Base-by-base conservation (phyloP, 139 green algal genomes). In the Coccomyxa sp. region DNA sequence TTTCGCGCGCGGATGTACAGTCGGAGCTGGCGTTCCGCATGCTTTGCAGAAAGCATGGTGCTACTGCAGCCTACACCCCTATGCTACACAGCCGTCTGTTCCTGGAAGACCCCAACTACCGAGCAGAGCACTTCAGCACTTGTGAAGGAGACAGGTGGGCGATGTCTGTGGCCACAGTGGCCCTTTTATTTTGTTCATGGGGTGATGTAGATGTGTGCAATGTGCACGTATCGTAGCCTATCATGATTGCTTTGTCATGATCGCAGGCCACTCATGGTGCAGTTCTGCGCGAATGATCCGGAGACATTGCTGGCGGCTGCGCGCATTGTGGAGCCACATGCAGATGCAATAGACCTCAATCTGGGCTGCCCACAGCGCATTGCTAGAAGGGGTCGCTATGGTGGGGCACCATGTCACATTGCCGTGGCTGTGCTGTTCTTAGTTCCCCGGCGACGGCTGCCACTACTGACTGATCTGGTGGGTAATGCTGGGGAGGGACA, bases 231-330 rank as follows among this genome's bases (percentile, higher is more conserved):
- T n/a, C n/a, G n/a, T n/a, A n/a, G n/a, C n/a, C n/a, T n/a, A n/a
- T n/a, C 66, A 75, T 75, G 66, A 75, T 75, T 75, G 66, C 66
- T 75, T 3, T 51, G 38, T 71, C 4, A 71, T 71, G 63, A 21
- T 9, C 38, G 63, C 85, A 88, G 85, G 21, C 97, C 97, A 0
- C 86, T 99, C 78, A 93, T 99, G 51, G 94, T 94, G 38, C 97
- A 99, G 92, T 99, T 99, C 84, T 99, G 97, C 87, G 94, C 94
- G 66, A 98, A 99, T 84, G 95, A 99, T 87, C 96, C 96, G 3
- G 85, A 94, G 15, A 91, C 86, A 13, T 81, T 98, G 79, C 80
- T 98, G n/a, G 58, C 58, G 12, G 95, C 97, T n/a, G 97, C 95
- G 12, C 31, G 86, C 59, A 74, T 93, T 31, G 92, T 96, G 58